Conservation (phyloP, 805 yeast genomes). For the Suhomyces emberorum region DNA sequence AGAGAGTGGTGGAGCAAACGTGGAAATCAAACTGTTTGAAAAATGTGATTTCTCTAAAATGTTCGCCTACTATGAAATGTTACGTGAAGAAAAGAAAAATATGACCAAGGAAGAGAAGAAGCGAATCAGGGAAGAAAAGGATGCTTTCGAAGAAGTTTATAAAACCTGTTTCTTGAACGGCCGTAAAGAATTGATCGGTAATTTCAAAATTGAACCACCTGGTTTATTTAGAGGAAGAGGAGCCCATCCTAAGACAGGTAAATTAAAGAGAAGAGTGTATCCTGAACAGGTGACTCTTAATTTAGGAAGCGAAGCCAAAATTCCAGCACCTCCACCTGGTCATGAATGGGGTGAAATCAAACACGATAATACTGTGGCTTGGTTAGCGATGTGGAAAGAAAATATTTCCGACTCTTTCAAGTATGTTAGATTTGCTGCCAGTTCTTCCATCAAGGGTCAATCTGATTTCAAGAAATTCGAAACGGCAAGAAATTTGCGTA, state of each 20-base stretch:
- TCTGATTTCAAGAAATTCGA: slow-evolving; percentile 91
- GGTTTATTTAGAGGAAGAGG: slow-evolving; percentile 96
- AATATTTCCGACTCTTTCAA: slow-evolving; percentile 80
- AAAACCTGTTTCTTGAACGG: slow-evolving; percentile 82
- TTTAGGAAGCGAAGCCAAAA: slow-evolving; percentile 63
- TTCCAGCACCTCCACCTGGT: slow-evolving; percentile 84
- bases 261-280: slow-evolving; percentile 74
- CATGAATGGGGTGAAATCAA: slow-evolving; percentile 87
- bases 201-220: slow-evolving; percentile 94
- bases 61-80: slow-evolving; percentile 63
- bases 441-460: slow-evolving; percentile 85
- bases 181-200: slow-evolving; percentile 87
- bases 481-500: slow-evolving; percentile 81
- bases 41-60: slow-evolving; percentile 79
- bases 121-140: slow-evolving; percentile 65
- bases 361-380: slow-evolving; percentile 86
- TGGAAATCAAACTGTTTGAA: slow-evolving; percentile 48
- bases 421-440: slow-evolving; percentile 89
- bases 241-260: slow-evolving; percentile 95
- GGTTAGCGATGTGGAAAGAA: slow-evolving; percentile 98
- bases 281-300: slow-evolving; percentile 91
- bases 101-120: slow-evolving; percentile 75
- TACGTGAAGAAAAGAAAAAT: slow-evolving; percentile 69
- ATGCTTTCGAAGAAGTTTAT: slow-evolving; percentile 72
- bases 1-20: slow-evolving; percentile 63